Conservation (phyloP, 2,329 filamentous ascomycete genomes). For the Zymoseptoria crescenta region DNA sequence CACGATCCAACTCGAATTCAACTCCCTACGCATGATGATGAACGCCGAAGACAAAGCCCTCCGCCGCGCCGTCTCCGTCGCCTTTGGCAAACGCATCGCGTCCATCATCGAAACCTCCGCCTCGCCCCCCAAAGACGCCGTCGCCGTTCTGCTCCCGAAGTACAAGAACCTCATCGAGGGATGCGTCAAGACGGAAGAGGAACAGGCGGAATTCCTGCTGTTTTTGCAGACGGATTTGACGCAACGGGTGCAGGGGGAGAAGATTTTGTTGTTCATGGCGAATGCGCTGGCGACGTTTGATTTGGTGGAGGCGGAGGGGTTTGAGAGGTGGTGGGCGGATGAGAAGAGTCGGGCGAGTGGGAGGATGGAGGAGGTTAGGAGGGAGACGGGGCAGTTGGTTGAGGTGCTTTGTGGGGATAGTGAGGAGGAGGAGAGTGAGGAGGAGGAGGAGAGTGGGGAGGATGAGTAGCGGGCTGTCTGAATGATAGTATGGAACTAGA, state of each 20-base stretch:
- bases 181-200: constrained; percentile 48
- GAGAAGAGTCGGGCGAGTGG: constrained; percentile 59
- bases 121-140: constrained; percentile 32
- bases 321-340: constrained; percentile 83
- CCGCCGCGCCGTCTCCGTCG: constrained; percentile 73
- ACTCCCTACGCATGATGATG: constrained; percentile 80
- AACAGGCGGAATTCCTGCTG: constrained; percentile 80
- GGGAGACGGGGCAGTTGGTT: constrained; percentile 69
- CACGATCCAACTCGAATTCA: constrained; percentile 89
- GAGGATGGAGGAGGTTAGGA: constrained; percentile 61
- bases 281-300: constrained; percentile 83
- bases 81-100: constrained; percentile 73
- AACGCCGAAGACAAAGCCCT: constrained; percentile 87
- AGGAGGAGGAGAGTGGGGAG: constrained; percentile 27
- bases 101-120: constrained; percentile 52
- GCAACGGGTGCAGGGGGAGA: constrained; percentile 54
- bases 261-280: constrained; percentile 66
- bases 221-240: constrained; percentile 73
- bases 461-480: constrained; percentile 4
- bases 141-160: constrained; percentile 36
- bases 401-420: constrained; percentile 71
- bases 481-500: neutral
- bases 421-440: constrained; percentile 55
- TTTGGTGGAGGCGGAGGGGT: constrained; percentile 79
- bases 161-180: constrained; percentile 55